Evolutionary conservation across 2,329 filamentous ascomycete species (phyloP), one percentile per base, ranked within the genome.

Genomic region (Geoglossum cookeanum): DNA sequence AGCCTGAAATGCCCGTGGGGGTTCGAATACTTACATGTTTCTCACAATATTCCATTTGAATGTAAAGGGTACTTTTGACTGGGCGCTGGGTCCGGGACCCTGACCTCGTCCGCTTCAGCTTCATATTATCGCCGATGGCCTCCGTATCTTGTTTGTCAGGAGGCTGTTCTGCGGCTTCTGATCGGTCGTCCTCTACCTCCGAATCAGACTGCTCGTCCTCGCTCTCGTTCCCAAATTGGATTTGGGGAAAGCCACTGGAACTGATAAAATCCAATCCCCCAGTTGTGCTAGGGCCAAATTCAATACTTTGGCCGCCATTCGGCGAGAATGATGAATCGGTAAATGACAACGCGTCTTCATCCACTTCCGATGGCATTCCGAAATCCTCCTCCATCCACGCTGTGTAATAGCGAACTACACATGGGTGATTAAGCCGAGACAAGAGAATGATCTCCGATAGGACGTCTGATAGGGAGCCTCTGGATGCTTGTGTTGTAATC

Each of bases 21-120:
- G 33, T n/a, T 27, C 7, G 45, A 56, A 27, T 70, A 3, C 77
- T 68, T 71, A 84, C 81, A 62, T 86, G 80, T 66, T 91, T 92
- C 67, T 97, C 91, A 65, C 92, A 98, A 63, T 96, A 94, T 67
- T 98, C 92, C 92, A 98, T 98, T 60, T 94, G 92, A 58, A 98
- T 97, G 67, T 96, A 98, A 47, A 98, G 76, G 5, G 90, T 83
- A 0, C 85, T 90, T 56, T 79, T 79, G 22, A 51, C 32, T 1
- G 59, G 79, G 77, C 3, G 79, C 74, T 57, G 74, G 22, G 72
- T 71, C 57, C 71, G 69, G 13, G 75, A 75, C 56, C 71, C 72
- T 17, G 74, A 75, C 55, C 70, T 69, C 51, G 69, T 68, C 9
- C 72, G 67, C 61, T 61, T 70, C 62, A 51, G 72, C 70, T 33